Evolutionary conservation across 2,329 filamentous ascomycete species (phyloP).

Genomic region (Sporothrix globosa): DNA sequence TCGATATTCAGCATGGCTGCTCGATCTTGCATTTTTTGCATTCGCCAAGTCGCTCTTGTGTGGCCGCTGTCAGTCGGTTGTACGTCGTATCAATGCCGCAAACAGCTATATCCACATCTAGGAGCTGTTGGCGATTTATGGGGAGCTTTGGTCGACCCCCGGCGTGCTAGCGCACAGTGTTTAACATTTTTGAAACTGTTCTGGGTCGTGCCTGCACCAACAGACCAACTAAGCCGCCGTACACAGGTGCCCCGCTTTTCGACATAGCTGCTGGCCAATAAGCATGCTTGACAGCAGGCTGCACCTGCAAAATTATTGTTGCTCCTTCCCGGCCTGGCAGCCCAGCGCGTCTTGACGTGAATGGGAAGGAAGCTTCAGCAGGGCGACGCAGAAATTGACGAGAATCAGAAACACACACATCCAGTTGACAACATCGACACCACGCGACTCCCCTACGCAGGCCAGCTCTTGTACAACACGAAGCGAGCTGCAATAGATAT

Average conservation of each 20-base stretch:
- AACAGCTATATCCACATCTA: constrained; percentile 11
- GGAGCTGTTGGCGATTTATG: constrained; percentile 1
- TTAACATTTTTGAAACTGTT: background rate
- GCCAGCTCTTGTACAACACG: constrained; percentile 1
- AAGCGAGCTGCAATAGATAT: background rate
- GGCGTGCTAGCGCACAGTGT: background rate
- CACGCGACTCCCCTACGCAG: constrained; percentile 13
- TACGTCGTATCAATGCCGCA: background rate
- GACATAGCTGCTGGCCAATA: constrained; percentile 27
- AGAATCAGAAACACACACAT: background rate
- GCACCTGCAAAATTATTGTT: constrained; percentile 31
- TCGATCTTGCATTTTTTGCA: background rate
- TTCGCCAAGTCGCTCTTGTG: background rate
- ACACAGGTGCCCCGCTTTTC: constrained; percentile 17
- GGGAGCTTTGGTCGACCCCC: background rate
- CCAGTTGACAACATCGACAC: background rate
- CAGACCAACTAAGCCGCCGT: background rate
- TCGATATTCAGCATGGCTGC: constrained; percentile 12
- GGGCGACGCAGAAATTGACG: background rate
- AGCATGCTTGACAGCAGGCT: background rate
- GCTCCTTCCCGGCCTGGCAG: constrained; percentile 19
- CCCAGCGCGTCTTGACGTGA: constrained; percentile 32
- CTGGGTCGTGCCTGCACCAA: constrained; percentile 1
- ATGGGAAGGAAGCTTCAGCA: constrained; percentile 23
- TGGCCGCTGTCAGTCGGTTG: background rate